Evolutionary conservation across 2,329 filamentous ascomycete species (phyloP), one percentile per base, ranked within the genome.

Genomic region (Teratosphaeria pseudoeucalypti): DNA sequence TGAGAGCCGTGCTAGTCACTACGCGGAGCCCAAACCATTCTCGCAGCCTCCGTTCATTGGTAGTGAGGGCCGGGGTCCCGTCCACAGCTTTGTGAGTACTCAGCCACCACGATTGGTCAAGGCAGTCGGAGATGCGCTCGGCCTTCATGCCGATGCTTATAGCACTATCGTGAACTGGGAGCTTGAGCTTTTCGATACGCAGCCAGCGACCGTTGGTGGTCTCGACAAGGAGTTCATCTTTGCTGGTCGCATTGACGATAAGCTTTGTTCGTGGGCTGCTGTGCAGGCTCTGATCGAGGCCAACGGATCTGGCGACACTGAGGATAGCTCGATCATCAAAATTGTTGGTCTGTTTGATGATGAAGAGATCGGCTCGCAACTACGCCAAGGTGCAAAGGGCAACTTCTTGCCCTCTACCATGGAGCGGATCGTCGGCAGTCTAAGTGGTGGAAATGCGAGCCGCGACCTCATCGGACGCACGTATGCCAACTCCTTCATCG

Each of bases 281-380:
- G 81, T 96, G 57, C 86, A 92, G 73, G 92, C 85, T 3, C 85
- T 99, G 0, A 79, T 96, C 32, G 74, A 78, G 74, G 65, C 71
- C 52, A 77, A 81, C 1, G 72, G 78, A 59, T 34, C 27, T 47
- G 53, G 53, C 53, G 78, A 77, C 47, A 71, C 78, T 1, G 71
- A 77, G 71, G 63, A 72, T 52, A 85, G 87, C 61, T 82, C 86
- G 14, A 82, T 87, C 58, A 85, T 97, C 74, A 95, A 95, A 76
- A 80, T 96, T 58, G 89, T 94, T 39, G 91, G 88, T n/a, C 86
- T 96, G 67, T 97, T 97, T 70, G 94, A 97, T 71, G 89, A 96
- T 69, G 94, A 99, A 74, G 94, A 99, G 74, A 95, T 99, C 62
- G 94, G 94, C 62, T 95, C 89, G 29, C 80, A 90, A 9, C 84